phyloP scores from a whole-genome alignment of 495 filamentous ascomycete genomes.

The Tuber brumale region DNA sequence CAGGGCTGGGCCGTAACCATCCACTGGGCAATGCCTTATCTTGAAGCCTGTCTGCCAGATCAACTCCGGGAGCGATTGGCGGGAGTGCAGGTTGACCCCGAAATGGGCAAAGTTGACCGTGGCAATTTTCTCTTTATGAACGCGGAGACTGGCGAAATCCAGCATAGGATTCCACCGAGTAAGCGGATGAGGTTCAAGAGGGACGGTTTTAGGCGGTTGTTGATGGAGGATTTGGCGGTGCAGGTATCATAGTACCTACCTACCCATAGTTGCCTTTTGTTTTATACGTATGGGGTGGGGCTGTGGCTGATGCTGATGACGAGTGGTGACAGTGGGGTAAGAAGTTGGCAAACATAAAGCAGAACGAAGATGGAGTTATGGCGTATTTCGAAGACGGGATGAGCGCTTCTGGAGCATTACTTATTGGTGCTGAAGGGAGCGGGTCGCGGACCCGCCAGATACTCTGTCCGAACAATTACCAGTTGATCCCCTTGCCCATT shows the following conservation, averaged over 20 bases:
- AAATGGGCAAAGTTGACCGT: conserved; percentile 46
- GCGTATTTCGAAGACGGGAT: conserved; percentile 52
- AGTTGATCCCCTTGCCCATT: conserved; percentile 48
- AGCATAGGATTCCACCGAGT: conserved; percentile 48
- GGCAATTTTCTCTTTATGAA: conserved; percentile 54
- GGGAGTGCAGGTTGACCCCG: conserved; percentile 49
- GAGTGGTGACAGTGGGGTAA: conserved; percentile 45
- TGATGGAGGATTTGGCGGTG: conserved; percentile 50
- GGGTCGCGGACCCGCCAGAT: conserved; percentile 44
- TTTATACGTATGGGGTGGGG: background rate
- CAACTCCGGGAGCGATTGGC: conserved; percentile 45
- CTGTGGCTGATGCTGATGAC: background rate
- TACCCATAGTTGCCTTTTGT: background rate
- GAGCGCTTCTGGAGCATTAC: conserved; percentile 46
- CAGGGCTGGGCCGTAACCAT: conserved; percentile 57
- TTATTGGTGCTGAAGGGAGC: conserved; percentile 55
- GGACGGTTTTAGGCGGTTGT: conserved; percentile 47
- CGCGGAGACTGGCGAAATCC: conserved; percentile 47
- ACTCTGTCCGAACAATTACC: conserved; percentile 41
- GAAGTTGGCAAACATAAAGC: conserved; percentile 44
- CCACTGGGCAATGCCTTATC: conserved; percentile 50
- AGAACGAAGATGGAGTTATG: conserved; percentile 42
- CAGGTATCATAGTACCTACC: conserved; percentile 28
- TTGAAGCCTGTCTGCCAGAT: conserved; percentile 47
- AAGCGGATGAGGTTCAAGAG: conserved; percentile 50